Evolutionary conservation across 495 filamentous ascomycete species (phyloP).

Genomic region (Daldinia bambusicola): DNA sequence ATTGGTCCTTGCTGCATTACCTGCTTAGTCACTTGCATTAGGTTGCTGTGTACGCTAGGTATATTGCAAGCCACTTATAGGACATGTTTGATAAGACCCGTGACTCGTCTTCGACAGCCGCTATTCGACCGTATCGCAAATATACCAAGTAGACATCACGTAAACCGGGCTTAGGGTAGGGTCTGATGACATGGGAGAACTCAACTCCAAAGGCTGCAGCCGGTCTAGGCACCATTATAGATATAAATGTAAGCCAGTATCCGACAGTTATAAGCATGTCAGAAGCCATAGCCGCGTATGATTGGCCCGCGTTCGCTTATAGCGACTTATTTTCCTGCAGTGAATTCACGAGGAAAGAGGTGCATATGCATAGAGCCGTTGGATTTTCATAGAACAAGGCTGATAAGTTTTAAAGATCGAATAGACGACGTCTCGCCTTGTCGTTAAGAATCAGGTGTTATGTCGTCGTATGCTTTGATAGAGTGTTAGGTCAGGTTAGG

Average conservation of each 20-base stretch:
- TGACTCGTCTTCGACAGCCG: too few relatives aligned
- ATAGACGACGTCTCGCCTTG: background rate
- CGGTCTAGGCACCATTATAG: background rate
- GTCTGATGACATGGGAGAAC: background rate
- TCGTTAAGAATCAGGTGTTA: too few relatives aligned
- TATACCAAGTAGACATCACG: too few relatives aligned
- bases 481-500: too few relatives aligned
- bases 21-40: too few relatives aligned
- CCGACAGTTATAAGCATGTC: background rate
- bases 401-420: conserved; percentile 18
- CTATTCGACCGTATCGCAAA: too few relatives aligned
- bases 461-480: too few relatives aligned
- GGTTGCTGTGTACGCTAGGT: too few relatives aligned
- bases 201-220: background rate
- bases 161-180: background rate
- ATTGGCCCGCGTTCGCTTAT: background rate
- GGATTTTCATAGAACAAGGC: conserved; percentile 8
- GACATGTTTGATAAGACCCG: too few relatives aligned
- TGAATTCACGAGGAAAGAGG: background rate
- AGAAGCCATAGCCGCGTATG: background rate
- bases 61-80: too few relatives aligned
- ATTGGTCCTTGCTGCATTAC: too few relatives aligned
- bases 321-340: background rate
- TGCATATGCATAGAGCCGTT: background rate
- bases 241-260: background rate